Base-by-base conservation (phyloP, 805 yeast species). In the Metschnikowia aberdeeniae region DNA sequence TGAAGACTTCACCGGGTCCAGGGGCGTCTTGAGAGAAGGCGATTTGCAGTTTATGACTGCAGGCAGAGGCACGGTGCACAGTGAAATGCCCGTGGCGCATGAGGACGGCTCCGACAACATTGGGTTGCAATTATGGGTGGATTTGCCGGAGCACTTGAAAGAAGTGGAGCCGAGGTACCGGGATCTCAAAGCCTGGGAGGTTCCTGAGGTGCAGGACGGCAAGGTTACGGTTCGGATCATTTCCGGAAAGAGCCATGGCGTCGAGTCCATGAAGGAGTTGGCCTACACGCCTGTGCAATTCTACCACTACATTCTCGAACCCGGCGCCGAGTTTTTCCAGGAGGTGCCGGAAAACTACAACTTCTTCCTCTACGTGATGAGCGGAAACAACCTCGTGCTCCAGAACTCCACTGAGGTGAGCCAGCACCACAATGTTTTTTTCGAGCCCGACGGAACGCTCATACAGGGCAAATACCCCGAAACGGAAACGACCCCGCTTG, bases 31-130 rank as follows among this genome's bases (percentile, higher is more conserved):
- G 43, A 73, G 77, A 50, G 80, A 88, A 6, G 96, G 96, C 46
- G 97, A 89, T 61, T 70, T 89, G 53, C 97, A 89, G 63, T 88
- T 89, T 63, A 89, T 89, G 96, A 89, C 96, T 24, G 96, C 96
- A 5, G 96, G 96, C 48, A 77, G 76, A 55, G 97, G 95, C 41
- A 80, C 88, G 31, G 86, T 86, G 44, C 96, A 88, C 62, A 77
- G 89, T 2, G 96, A 89, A 60, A 88, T 88, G 80, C 96, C 96
- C 7, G 82, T 82, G 30, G 69, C 73, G 32, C 65, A 68, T 49
- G 75, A 74, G 34, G 57, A 54, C 34, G 57, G 55, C 10, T 47
- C 55, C 1, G 36, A 43, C 7, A 52, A 48, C 34, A 47, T 45
- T 19, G 95, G 95, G 49, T 68, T 88, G 71, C 97, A 89, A 64